These are phyloP conservation scores for Stephania japonica DNA, from an alignment of 164 flowering plant genomes.

Conservation along the genomic window DNA sequence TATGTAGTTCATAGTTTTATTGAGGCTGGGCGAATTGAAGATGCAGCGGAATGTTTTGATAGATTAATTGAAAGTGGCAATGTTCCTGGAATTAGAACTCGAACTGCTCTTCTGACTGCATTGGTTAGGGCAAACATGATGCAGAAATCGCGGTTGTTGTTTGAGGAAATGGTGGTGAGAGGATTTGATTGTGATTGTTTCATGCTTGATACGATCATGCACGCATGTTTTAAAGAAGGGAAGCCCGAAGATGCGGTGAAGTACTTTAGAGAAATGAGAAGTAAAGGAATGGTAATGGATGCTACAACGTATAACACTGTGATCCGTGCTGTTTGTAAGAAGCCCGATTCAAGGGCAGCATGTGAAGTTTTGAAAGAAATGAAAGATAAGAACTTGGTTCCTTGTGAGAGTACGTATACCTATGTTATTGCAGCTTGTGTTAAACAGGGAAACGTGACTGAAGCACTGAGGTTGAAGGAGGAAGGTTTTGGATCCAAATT, in stretches of 20 bases:
- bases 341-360: slow-evolving; percentile 34
- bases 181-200: slow-evolving; percentile 35
- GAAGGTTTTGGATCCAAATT: slow-evolving; percentile 54
- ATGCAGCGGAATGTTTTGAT: slow-evolving; percentile 44
- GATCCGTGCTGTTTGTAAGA: slow-evolving; percentile 47
- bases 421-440: slow-evolving; percentile 48
- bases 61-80: slow-evolving; percentile 30
- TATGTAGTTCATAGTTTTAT: slow-evolving; percentile 45
- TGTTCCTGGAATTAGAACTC: slow-evolving; percentile 21
- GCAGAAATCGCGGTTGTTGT: slow-evolving; percentile 30
- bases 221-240: slow-evolving; percentile 46
- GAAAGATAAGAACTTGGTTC: slow-evolving; percentile 53
- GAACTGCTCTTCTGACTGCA: slow-evolving; percentile 35
- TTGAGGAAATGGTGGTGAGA: slow-evolving; percentile 30
- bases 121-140: slow-evolving; percentile 37
- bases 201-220: slow-evolving; percentile 45
- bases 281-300: slow-evolving; percentile 41
- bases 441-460: slow-evolving; percentile 50
- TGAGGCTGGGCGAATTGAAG: slow-evolving; percentile 24
- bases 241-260: slow-evolving; percentile 42
- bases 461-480: slow-evolving; percentile 56
- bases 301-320: slow-evolving; percentile 27
- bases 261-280: slow-evolving; percentile 42
- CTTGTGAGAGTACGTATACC: slow-evolving; percentile 39
- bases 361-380: slow-evolving; percentile 57